Conservation (phyloP, 768 basidiomycete genomes). For the Leccinum subgranulosum region DNA sequence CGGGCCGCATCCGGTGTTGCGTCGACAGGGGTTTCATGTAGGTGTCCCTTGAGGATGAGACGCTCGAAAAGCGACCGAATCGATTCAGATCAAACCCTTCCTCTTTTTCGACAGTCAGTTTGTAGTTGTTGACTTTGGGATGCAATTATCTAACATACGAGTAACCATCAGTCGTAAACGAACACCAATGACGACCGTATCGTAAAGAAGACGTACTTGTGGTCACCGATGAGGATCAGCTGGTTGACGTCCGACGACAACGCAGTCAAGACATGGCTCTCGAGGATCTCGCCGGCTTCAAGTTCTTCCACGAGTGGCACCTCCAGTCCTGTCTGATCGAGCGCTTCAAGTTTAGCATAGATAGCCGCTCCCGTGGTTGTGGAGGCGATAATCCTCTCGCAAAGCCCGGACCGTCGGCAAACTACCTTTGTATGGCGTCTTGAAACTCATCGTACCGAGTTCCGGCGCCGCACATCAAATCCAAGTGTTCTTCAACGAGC, state of each 20-base stretch:
- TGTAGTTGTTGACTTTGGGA: conserved; percentile 67
- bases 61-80: conserved; percentile 56
- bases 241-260: conserved; percentile 45
- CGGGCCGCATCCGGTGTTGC: conserved; percentile 75
- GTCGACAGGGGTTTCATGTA: conserved; percentile 51
- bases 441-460: conserved; percentile 37
- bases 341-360: conserved; percentile 41
- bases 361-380: conserved; percentile 71
- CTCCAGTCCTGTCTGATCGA: conserved; percentile 43
- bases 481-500: conserved; percentile 32
- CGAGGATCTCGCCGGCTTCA: conserved; percentile 69
- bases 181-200: background rate
- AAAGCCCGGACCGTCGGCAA: conserved; percentile 34
- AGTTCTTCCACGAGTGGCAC: conserved; percentile 68
- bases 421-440: conserved; percentile 33
- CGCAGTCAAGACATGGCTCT: conserved; percentile 62
- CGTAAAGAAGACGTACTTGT: conserved; percentile 43
- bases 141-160: conserved; percentile 52
- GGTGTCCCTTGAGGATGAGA: conserved; percentile 56
- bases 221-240: conserved; percentile 66
- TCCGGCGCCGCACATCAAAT: conserved; percentile 27
- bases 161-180: background rate
- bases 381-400: conserved; percentile 57
- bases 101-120: conserved; percentile 63
- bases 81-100: conserved; percentile 65